These are phyloP conservation scores for Tetrahymena malaccensis DNA, from an alignment of 73 alveolate genomes.

Conservation along the genomic window DNA sequence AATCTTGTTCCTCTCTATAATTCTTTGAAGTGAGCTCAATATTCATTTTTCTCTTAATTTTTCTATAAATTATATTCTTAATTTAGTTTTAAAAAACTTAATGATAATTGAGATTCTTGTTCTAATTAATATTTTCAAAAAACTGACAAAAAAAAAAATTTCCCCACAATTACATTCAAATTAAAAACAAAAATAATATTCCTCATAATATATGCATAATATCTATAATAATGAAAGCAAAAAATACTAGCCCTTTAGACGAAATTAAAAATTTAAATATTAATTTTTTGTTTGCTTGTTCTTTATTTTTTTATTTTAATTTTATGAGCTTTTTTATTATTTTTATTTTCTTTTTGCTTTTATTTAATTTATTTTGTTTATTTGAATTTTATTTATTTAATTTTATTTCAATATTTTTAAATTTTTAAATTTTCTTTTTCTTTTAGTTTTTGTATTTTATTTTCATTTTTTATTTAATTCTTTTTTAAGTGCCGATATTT, in stretches of 20 bases:
- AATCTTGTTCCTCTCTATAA: background rate
- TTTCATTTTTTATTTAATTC: background rate
- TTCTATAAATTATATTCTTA: no score
- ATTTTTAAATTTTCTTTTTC: background rate
- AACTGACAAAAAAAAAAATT: background rate
- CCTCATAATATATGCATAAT: no score
- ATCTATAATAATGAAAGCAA: no score
- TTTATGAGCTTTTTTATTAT: background rate
- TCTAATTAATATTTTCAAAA: background rate
- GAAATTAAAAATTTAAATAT: no score
- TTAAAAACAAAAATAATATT: no score
- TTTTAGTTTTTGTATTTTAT: background rate
- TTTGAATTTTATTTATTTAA: background rate
- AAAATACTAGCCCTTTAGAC: no score
- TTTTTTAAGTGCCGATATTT: background rate
- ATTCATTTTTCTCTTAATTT: background rate
- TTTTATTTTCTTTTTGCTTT: background rate
- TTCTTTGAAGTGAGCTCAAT: background rate
- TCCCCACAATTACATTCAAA: no score
- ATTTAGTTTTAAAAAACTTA: no score
- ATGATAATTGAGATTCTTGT: background rate
- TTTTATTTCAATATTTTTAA: background rate
- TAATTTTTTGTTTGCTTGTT: background rate
- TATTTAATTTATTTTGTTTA: background rate
- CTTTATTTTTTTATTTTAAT: no score